These are phyloP conservation scores for Schoenoplectus tabernaemontani DNA, from an alignment of 202 grass and related monocot genomes.

Conservation along the genomic window DNA sequence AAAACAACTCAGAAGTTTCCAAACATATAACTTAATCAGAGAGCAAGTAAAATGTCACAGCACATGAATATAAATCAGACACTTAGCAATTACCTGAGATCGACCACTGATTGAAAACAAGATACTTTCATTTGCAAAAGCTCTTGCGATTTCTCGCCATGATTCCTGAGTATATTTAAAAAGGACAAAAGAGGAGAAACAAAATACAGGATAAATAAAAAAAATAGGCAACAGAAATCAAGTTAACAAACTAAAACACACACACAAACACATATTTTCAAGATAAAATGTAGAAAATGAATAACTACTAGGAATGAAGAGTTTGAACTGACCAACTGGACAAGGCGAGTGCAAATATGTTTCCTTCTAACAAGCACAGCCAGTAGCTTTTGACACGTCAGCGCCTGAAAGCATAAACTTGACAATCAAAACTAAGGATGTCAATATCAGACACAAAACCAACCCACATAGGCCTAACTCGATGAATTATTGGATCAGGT, in stretches of 20 bases:
- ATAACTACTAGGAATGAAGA: not conserved
- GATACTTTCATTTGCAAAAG: slow-evolving; percentile 77
- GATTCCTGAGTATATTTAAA: slow-evolving; percentile 49
- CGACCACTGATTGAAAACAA: slow-evolving; percentile 87
- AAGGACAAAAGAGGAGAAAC: slow-evolving; percentile 11
- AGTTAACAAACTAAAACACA: not conserved
- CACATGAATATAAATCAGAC: not conserved
- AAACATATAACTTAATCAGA: slow-evolving; percentile 1
- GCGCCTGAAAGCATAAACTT: slow-evolving; percentile 43
- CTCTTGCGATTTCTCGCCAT: slow-evolving; percentile 89
- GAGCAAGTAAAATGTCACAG: slow-evolving; percentile 13
- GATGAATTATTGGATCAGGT: not conserved
- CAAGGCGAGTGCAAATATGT: slow-evolving; percentile 63
- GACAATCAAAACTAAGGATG: not conserved
- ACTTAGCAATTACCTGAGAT: slow-evolving; percentile 54
- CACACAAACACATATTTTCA: too few species aligned
- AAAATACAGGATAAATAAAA: not conserved
- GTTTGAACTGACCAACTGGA: slow-evolving; percentile 72
- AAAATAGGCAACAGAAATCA: not conserved
- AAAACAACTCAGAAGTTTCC: slow-evolving; percentile 19
- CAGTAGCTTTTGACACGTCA: slow-evolving; percentile 85
- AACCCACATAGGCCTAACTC: not conserved
- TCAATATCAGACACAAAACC: not conserved
- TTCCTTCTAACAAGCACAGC: slow-evolving; percentile 74
- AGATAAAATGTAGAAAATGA: not conserved